phyloP scores from a whole-genome alignment of 2,329 filamentous ascomycete genomes.

The Fusarium sp. region DNA sequence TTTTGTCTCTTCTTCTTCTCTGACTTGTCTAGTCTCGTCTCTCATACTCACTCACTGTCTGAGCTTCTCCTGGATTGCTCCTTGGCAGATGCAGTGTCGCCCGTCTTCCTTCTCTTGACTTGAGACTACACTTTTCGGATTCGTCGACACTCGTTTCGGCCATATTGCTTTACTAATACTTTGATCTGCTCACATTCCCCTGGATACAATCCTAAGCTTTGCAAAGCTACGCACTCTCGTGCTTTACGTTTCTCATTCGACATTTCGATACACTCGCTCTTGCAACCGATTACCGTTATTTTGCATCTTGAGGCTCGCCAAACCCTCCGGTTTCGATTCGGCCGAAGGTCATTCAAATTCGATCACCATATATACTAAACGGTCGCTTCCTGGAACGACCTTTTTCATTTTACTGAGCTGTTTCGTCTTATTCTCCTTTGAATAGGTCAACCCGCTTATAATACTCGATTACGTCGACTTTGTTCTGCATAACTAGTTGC shows the following conservation, averaged over 20 bases:
- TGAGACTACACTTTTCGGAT: slow-evolving; percentile 48
- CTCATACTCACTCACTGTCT: slow-evolving; percentile 36
- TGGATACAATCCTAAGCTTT: slow-evolving; percentile 36
- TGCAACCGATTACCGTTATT: slow-evolving; percentile 38
- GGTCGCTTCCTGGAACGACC: slow-evolving; percentile 47
- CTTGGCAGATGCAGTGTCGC: slow-evolving; percentile 50
- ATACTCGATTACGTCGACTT: slow-evolving; percentile 43
- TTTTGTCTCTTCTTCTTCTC: slow-evolving; percentile 39
- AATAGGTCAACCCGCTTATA: slow-evolving; percentile 43
- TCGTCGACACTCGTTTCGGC: slow-evolving; percentile 52
- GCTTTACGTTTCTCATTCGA: slow-evolving; percentile 49
- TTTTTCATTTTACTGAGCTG: slow-evolving; percentile 31
- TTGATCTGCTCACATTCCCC: slow-evolving; percentile 46
- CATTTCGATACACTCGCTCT: slow-evolving; percentile 48
- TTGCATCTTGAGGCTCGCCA: slow-evolving; percentile 39
- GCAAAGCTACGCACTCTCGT: slow-evolving; percentile 33
- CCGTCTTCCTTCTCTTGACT: slow-evolving; percentile 49
- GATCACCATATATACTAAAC: slow-evolving; percentile 47
- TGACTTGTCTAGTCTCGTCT: slow-evolving; percentile 21
- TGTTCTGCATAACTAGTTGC: slow-evolving; percentile 42
- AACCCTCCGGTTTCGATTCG: slow-evolving; percentile 39
- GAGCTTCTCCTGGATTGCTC: slow-evolving; percentile 45
- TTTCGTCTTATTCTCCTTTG: slow-evolving; percentile 34
- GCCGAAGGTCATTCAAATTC: slow-evolving; percentile 46
- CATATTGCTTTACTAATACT: slow-evolving; percentile 52